Conservation (phyloP, 2,329 filamentous ascomycete species). For the Cercospora nicotianae region DNA sequence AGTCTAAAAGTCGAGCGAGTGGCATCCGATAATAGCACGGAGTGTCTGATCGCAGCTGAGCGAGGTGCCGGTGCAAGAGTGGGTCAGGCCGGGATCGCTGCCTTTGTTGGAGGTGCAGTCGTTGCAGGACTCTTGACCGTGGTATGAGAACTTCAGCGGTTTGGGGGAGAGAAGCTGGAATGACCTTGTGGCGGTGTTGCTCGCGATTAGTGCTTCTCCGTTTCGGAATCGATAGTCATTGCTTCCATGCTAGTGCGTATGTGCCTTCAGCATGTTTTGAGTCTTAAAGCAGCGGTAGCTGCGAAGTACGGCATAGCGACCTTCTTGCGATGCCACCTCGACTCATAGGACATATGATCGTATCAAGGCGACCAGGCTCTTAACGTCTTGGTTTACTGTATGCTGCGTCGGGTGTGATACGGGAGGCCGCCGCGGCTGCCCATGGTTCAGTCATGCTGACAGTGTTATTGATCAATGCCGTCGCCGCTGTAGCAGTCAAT, state of each 20-base stretch:
- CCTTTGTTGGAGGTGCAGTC: background rate
- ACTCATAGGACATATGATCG: background rate
- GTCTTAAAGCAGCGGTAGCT: background rate
- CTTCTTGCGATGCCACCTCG: background rate
- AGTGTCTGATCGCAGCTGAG: constrained; percentile 1
- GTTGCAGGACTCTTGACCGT: background rate
- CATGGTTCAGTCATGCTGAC: background rate
- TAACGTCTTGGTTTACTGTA: background rate
- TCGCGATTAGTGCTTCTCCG: background rate
- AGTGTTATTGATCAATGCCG: background rate
- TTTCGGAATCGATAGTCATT: background rate
- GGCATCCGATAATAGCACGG: background rate
- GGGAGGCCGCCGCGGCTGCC: background rate
- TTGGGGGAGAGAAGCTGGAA: background rate
- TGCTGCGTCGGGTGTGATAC: background rate
- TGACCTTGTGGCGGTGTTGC: background rate
- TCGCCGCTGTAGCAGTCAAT: background rate
- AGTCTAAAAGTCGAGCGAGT: background rate
- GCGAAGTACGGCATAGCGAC: background rate
- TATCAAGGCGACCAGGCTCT: background rate
- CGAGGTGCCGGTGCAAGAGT: background rate
- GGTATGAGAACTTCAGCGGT: background rate
- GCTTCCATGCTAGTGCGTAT: background rate
- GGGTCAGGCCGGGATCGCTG: background rate
- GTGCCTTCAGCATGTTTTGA: background rate